Percentiles rank a stretch among this genome's conserved stretches.
Conservation (phyloP, 1,139 yeast genomes). For the Debaryomycetaceae sp. region DNA sequence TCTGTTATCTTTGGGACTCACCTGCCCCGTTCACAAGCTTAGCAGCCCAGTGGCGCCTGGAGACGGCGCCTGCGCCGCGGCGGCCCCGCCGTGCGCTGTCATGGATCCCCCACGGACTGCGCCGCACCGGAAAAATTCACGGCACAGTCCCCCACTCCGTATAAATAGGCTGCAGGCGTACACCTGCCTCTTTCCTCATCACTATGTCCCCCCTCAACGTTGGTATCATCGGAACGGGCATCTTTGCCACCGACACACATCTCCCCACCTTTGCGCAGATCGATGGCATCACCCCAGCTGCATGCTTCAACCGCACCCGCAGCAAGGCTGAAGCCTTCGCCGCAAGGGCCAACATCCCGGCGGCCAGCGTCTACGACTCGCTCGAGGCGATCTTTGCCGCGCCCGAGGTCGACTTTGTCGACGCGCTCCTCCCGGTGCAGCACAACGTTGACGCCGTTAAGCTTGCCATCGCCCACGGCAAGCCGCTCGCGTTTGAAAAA, state of each 20-base stretch:
- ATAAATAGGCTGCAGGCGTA: neutral
- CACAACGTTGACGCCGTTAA: slow-evolving; percentile 63
- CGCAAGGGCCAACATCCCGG: slow-evolving; percentile 48
- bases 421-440: slow-evolving; percentile 84
- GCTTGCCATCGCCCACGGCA: slow-evolving; percentile 63
- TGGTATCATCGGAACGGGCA: slow-evolving; percentile 87
- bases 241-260: slow-evolving; percentile 81
- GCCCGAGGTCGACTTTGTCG: slow-evolving; percentile 65
- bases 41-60: no score
- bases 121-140: slow-evolving; percentile 5
- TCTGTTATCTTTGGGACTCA: no score
- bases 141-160: neutral
- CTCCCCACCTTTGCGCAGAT: slow-evolving; percentile 63
- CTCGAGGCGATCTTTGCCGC: slow-evolving; percentile 65
- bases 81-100: no score
- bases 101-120: no score
- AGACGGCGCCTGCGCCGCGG: no score
- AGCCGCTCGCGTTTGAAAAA: slow-evolving; percentile 80
- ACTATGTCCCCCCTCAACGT: slow-evolving; percentile 33
- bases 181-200: slow-evolving; percentile 1
- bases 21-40: no score
- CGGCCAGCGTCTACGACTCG: slow-evolving; percentile 53
- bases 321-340: slow-evolving; percentile 81
- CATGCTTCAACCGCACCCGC: slow-evolving; percentile 79
- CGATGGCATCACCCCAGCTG: slow-evolving; percentile 31